Percentiles rank a stretch among this genome's conserved stretches.
Conservation (phyloP, 345 rosid genomes). For the Aquilaria yunnanensis region DNA sequence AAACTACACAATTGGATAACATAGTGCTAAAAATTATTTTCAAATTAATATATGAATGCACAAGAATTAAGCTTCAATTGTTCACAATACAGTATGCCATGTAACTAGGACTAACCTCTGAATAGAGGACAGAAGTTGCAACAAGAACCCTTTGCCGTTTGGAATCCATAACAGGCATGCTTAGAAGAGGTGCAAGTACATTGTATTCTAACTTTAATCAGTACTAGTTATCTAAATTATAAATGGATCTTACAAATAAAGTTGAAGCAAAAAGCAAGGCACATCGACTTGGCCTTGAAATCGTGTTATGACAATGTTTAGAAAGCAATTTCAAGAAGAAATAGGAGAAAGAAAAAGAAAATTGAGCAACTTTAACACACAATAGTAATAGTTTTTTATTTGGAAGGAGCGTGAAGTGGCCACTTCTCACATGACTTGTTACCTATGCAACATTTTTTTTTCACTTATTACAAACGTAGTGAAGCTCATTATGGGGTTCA, state of each 20-base stretch:
- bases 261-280: constrained; percentile 4
- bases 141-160: constrained; percentile 97
- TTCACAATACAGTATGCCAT: constrained; percentile 4
- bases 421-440: too few relatives aligned
- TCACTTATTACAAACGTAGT: too few relatives aligned
- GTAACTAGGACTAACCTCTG: constrained; percentile 76
- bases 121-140: constrained; percentile 90
- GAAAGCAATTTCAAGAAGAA: constrained; percentile 44
- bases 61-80: constrained; percentile 10
- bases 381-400: too few relatives aligned
- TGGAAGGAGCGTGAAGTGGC: too few relatives aligned
- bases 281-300: constrained; percentile 25
- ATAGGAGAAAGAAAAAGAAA: constrained; percentile 26
- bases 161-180: constrained; percentile 95
- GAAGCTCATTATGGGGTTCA: too few relatives aligned
- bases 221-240: not conserved
- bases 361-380: too few relatives aligned
- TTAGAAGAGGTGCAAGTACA: constrained; percentile 93
- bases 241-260: not conserved
- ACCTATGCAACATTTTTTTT: too few relatives aligned
- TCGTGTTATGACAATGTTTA: too few relatives aligned
- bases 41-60: constrained; percentile 12
- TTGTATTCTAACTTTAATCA: constrained; percentile 32
- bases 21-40: constrained; percentile 10
- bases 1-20: not conserved